Evolutionary conservation across 441 rosid genomes (phyloP).

Genomic region (Arabidopsis hybrid): DNA sequence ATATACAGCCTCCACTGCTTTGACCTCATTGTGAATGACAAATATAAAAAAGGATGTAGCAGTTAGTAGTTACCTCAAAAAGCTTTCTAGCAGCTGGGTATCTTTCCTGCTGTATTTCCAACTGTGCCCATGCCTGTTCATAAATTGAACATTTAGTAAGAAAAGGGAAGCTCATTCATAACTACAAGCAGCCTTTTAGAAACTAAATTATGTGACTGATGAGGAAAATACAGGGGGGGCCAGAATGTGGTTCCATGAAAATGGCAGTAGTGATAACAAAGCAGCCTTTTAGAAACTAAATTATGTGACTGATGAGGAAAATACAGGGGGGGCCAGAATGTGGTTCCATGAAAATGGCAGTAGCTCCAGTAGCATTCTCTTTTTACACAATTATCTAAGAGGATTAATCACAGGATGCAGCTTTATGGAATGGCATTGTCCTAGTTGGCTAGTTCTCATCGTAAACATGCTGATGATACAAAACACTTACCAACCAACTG

Average conservation of each 20-base stretch:
- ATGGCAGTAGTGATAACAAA: not conserved
- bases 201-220: slow-evolving; percentile 5
- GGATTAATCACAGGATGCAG: slow-evolving; percentile 9
- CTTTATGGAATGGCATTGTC: not conserved
- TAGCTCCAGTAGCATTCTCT: slow-evolving; percentile 3
- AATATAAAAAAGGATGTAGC: slow-evolving; percentile 3
- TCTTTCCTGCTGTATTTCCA: slow-evolving; percentile 90
- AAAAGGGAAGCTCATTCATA: slow-evolving; percentile 29
- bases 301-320: no score
- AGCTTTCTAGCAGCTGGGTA: slow-evolving; percentile 73
- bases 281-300: not conserved
- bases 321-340: no score
- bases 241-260: slow-evolving; percentile 4
- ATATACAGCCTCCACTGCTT: slow-evolving; percentile 17
- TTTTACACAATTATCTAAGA: not conserved
- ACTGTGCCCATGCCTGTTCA: slow-evolving; percentile 91
- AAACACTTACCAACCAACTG: slow-evolving; percentile 94
- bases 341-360: no score
- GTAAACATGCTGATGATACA: slow-evolving; percentile 20
- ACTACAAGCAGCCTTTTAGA: not conserved
- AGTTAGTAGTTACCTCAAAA: slow-evolving; percentile 67
- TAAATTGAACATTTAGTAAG: slow-evolving; percentile 30
- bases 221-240: not conserved
- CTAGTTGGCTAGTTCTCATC: not conserved
- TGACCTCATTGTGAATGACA: slow-evolving; percentile 14